Base-by-base conservation (phyloP, 2,329 filamentous ascomycete species). In the Colletotrichum orchidophilum region DNA sequence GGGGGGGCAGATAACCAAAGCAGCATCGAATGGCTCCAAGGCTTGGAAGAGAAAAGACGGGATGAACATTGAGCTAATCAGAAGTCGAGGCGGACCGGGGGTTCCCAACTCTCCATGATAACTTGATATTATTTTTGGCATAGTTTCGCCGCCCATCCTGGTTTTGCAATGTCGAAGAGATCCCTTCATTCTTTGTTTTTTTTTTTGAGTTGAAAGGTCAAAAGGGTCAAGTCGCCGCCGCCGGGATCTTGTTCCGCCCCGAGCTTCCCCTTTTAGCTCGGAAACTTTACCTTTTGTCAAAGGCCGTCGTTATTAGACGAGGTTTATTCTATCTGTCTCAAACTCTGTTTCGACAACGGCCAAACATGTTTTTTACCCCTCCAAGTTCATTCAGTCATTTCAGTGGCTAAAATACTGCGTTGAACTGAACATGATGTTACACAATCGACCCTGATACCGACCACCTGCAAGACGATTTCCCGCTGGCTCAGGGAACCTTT, bases 241-340 rank as follows among this genome's bases (percentile, higher is more conserved):
- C 24, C 3, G 21, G 50, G 50, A 13, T 27, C 50, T 53, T n/a
- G 11, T 53, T 27, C 26, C 26, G 50, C 50, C 24, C 50, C 50
- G 81, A 53, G 50, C 24, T 53, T n/a, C 8, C 39, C 9, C 18
- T 2, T n/a, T 46, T 46, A 46, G 39, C 39, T 46, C 18, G 21
- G 39, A 46, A 46, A 18, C 39, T 46, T 21, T 46, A 4, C 1
- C 39, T 46, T 46, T 5, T 46, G 18, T 46, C 39, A 15, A 9
- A 46, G 18, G 21, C 15, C 18, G 8, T 21, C 4, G 8, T 46
- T 3, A n/a, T 46, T 46, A 18, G 39, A 46, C 39, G 39, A 46
- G 8, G 21, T 46, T 42, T n/a, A 46, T 46, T 46, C 18, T 8
- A 46, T n/a, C 15, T n/a, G 11, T 8, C 8, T 46, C 11, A 46